Evolutionary conservation across 192 early-diverging fungal genomes (phyloP).

Genomic region (Rhizoclosmatium globosum): DNA sequence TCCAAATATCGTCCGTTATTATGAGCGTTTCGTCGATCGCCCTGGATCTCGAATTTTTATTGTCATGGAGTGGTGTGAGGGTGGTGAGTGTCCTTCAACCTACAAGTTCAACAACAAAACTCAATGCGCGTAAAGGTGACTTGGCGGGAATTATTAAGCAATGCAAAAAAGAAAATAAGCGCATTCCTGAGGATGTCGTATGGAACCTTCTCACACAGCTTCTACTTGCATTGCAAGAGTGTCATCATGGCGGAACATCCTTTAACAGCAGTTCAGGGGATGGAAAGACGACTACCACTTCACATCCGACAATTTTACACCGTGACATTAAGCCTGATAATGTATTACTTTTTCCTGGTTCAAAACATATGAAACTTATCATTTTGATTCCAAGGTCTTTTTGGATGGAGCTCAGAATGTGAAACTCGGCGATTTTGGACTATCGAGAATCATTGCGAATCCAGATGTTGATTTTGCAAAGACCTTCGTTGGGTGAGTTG

Average conservation of each 20-base stretch:
- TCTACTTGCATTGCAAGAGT: constrained; percentile 71
- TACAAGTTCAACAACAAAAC: too few species aligned
- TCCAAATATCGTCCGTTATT: constrained; percentile 77
- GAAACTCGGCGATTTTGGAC: constrained; percentile 82
- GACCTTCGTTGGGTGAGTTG: constrained; percentile 74
- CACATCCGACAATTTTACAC: constrained; percentile 66
- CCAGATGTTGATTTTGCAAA: constrained; percentile 71
- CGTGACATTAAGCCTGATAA: constrained; percentile 83
- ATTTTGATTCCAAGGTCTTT: constrained; percentile 58
- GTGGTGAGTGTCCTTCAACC: constrained; percentile 13
- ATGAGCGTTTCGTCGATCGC: constrained; percentile 72
- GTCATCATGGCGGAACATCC: constrained; percentile 60
- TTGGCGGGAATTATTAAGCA: constrained; percentile 70
- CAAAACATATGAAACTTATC: not conserved
- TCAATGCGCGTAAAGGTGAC: constrained; percentile 51
- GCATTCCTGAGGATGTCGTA: constrained; percentile 69
- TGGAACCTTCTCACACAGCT: constrained; percentile 76
- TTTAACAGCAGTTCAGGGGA: not conserved
- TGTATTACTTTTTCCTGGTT: constrained; percentile 31
- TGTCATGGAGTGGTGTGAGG: constrained; percentile 64
- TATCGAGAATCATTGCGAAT: constrained; percentile 69
- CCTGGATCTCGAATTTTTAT: constrained; percentile 76
- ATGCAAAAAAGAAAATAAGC: constrained; percentile 64
- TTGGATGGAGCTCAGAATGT: constrained; percentile 71
- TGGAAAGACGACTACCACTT: not conserved